Percentiles rank a stretch among this genome's conserved stretches.
Evolutionary conservation across 176 grass and related monocot genomes (phyloP).

Genomic region (Ensete glaucum): DNA sequence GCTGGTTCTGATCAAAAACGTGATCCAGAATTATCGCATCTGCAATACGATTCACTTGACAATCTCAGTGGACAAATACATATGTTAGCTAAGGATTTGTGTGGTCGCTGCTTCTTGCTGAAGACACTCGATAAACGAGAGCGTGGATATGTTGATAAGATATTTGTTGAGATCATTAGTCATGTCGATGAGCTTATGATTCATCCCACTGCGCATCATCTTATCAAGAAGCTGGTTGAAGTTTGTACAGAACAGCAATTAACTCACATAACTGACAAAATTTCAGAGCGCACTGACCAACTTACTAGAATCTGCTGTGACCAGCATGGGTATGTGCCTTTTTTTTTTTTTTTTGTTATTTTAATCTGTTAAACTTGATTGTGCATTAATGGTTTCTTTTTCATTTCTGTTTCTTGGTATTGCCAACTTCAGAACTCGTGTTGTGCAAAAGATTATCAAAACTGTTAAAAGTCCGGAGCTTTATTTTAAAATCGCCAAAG

Average conservation of each 20-base stretch:
- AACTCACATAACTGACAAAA: conserved; percentile 46
- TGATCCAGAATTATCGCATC: conserved; percentile 7
- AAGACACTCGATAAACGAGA: conserved; percentile 48
- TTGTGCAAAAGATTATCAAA: conserved; percentile 80
- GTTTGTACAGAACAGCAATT: conserved; percentile 46
- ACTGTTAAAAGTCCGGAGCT: conserved; percentile 34
- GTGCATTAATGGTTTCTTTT: background rate
- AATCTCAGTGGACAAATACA: conserved; percentile 37
- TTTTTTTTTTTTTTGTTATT: background rate
- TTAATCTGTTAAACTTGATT: background rate
- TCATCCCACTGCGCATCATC: conserved; percentile 56
- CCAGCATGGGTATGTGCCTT: conserved; percentile 59
- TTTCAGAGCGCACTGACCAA: conserved; percentile 36
- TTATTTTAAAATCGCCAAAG: conserved; percentile 36
- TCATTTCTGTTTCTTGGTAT: background rate
- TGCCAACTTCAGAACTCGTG: conserved; percentile 50
- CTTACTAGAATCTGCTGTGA: conserved; percentile 55
- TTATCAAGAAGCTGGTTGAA: conserved; percentile 68
- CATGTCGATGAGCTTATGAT: conserved; percentile 68
- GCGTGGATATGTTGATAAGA: conserved; percentile 36
- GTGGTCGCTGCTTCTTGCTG: conserved; percentile 47
- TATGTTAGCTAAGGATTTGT: conserved; percentile 62
- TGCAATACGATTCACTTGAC: conserved; percentile 33
- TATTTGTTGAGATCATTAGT: conserved; percentile 49
- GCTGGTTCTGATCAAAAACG: conserved; percentile 10